Percentiles rank a stretch among this genome's conserved stretches.
These are phyloP conservation scores for Bolboschoenoplectus hybrid DNA, from an alignment of 202 grass and related monocot genomes.

Conservation along the genomic window DNA sequence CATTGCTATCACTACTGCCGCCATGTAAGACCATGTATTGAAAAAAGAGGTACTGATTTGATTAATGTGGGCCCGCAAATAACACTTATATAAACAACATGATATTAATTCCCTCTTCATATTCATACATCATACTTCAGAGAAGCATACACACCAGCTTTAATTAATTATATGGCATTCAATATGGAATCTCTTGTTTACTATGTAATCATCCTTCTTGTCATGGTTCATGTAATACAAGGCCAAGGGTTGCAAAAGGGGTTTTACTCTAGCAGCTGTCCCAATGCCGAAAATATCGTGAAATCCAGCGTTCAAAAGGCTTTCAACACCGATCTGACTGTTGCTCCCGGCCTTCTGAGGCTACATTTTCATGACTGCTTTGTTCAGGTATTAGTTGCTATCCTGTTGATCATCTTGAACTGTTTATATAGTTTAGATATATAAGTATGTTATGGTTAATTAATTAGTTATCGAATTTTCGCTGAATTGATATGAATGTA, in stretches of 20 bases:
- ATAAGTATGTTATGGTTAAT: background rate
- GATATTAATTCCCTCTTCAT: background rate
- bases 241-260: slow-evolving; percentile 48
- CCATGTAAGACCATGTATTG: background rate
- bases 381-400: slow-evolving; percentile 53
- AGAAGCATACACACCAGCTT: background rate
- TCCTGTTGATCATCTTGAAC: background rate
- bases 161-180: slow-evolving; percentile 1
- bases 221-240: background rate
- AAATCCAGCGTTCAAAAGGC: slow-evolving; percentile 65
- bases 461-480: background rate
- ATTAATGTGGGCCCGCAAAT: background rate
- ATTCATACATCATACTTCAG: background rate
- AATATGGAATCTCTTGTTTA: background rate
- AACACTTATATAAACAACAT: slow-evolving; percentile 18
- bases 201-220: background rate
- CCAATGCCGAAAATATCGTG: slow-evolving; percentile 65
- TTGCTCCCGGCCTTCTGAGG: slow-evolving; percentile 69
- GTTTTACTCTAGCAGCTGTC: slow-evolving; percentile 65
- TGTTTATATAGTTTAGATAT: background rate
- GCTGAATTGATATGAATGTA: background rate
- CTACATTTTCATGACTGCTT: slow-evolving; percentile 95
- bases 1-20: background rate
- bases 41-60: background rate
- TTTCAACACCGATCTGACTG: slow-evolving; percentile 57